Evolutionary conservation across 805 yeast species (phyloP), one percentile per base, ranked within the genome.

Genomic region (Barnettozyma siamensis): DNA sequence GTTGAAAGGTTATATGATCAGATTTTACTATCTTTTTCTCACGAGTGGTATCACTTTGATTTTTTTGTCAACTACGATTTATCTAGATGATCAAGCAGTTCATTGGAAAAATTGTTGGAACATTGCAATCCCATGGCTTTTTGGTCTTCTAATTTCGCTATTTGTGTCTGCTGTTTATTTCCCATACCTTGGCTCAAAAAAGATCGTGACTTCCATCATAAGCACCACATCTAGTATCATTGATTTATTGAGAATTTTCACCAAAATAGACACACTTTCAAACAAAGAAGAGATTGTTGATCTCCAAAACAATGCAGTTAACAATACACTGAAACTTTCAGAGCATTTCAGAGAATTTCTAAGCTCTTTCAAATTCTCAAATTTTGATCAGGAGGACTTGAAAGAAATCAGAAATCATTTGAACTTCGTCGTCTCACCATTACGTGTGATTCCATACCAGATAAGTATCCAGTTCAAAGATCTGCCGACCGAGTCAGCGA

Each of bases 261-360:
- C 43, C 3, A 38, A 42, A 3, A 37, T 40, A 15, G 43, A 44
- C 9, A 35, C 38, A 6, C 17, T 40, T n/a, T 27, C 45, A 11
- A 47, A 55, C 31, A 31, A 48, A 8, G 55, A 53, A 2, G 42
- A 40, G 4, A 46, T 59, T 5, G 33, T 45, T 2, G 9, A 31
- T 0, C 41, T 54, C 13, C 70, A 64, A 31, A 57, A 57, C 17
- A 39, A 45, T 8, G 60, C 71, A 54, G 60, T 62, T 5, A 45
- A 53, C 7, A 47, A 54, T 7, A 49, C 68, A 3, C 49, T 69
- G 2, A 49, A 47, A 5, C 51, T 72, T 3, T 62, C 76, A 0
- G 70, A 69, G 38, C 57, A 58, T 11, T 68, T 64, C 41, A 61
- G 76, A 47, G 76, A 71, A 42, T 67, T 65, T 43, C 51, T 63